Base-by-base conservation (phyloP, 805 yeast species). In the Zygosaccharomyces rouxii region DNA sequence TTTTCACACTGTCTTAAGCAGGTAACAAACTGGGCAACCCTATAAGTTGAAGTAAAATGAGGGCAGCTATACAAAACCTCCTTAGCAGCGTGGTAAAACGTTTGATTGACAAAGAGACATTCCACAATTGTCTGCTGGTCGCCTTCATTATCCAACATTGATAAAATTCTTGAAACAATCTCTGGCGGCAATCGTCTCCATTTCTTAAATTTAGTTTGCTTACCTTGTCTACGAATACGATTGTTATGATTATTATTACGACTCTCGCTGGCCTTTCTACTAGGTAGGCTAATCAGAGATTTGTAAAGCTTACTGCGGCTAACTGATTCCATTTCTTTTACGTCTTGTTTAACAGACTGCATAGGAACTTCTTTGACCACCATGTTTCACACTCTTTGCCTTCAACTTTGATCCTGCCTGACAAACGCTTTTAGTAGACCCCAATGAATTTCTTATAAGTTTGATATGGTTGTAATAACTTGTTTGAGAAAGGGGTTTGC, bases 21-120 rank as follows among this genome's bases (percentile, higher is more conserved):
- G 1, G 89, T 75, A 4, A 89, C 80, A 57, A 89, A 82, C 65
- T 89, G 96, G 0, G 88, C 94, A 38, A 86, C 77, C 37, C 96
- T 70, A 61, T 85, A 89, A 5, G 90, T 83, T 2, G 95, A 81
- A 0, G 80, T 76, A 55, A 89, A 76, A 11, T 57, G 51, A 3
- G 90, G 80, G 6, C 66, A 52, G 11, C 69, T 59, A 63, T 86
- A 89, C 9, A 88, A 65, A 21, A 74, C 71, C 4, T 75, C 75
- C 54, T 80, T 78, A 2, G 83, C 75, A 5, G 79, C 67, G 29
- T 60, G 63, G 60, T 81, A 76, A 55, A 84, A 75, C 30, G 67
- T 58, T 48, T 70, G 76, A 60, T 74, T 73, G 6, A 83, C 80
- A 47, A 75, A 77, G 11, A 86, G 63, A 48, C 78, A 68, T 41